A percentile compares a stretch with the other conserved stretches of the same genome.
Evolutionary conservation across 257 asterid genomes (phyloP).

Genomic region (Gardenia jasminoides): DNA sequence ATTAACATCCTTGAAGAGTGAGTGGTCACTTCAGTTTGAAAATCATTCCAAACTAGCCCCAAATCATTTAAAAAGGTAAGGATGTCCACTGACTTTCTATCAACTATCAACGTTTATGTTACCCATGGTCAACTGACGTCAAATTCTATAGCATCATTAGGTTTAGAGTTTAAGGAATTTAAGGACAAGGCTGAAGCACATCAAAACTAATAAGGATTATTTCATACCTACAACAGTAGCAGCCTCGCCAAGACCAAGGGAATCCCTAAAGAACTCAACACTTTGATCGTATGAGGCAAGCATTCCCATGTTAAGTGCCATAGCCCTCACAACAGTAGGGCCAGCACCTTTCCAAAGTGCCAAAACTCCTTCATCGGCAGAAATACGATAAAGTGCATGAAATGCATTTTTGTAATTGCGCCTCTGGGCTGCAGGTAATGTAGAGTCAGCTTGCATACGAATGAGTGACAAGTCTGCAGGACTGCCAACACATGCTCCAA

Average conservation of each 20-base stretch:
- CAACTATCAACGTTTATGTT: not conserved
- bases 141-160: not conserved
- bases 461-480: slow-evolving; percentile 97
- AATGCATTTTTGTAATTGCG: slow-evolving; percentile 84
- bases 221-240: slow-evolving; percentile 72
- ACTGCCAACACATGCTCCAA: slow-evolving; percentile 86
- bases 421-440: slow-evolving; percentile 78
- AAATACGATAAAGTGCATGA: slow-evolving; percentile 78
- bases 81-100: not conserved
- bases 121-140: not conserved
- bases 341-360: slow-evolving; percentile 99
- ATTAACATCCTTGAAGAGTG: not conserved
- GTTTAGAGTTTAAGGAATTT: not conserved
- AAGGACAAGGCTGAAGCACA: not conserved
- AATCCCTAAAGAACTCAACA: slow-evolving; percentile 71
- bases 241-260: slow-evolving; percentile 71
- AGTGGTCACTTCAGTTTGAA: not conserved
- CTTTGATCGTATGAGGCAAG: slow-evolving; percentile 96
- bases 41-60: not conserved
- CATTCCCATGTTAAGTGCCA: slow-evolving; percentile 99
- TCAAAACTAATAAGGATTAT: not conserved
- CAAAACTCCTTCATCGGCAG: slow-evolving; percentile 76
- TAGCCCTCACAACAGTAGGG: slow-evolving; percentile 97
- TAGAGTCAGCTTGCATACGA: slow-evolving; percentile 99
- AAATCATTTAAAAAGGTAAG: not conserved